Base-by-base conservation (phyloP, 768 basidiomycete species). In the Harrya chromipes region DNA sequence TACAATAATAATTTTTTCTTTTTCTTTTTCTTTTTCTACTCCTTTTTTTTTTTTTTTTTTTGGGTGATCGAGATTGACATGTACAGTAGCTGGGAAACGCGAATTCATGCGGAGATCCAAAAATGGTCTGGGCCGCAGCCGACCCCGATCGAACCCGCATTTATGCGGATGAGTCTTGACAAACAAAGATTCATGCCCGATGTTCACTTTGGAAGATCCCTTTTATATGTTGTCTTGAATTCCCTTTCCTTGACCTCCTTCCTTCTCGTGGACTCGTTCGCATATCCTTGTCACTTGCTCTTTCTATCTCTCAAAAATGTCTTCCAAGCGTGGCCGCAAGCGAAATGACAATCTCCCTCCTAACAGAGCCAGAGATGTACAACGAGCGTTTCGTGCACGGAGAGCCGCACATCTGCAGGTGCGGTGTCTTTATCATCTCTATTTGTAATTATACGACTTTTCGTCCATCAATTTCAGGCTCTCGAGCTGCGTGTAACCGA, bases 401-500 rank as follows among this genome's bases (percentile, higher is more conserved):
- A 81, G 91, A 59, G 90, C 90, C 53, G 90, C 90, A 49, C 91
- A 94, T 68, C 77, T 94, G 47, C 80, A 86, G 75, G 88, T 89
- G 54, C 58, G 74, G 70, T 42, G 56, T 51, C 49, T 61, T 60
- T 63, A 58, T 53, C 59, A 52, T 65, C 57, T 58, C 62, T 64
- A 70, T 64, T 78, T 74, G 66, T 64, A 74, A 69, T 70, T 64
- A 56, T 67, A 55, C 59, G 58, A 52, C 69, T 58, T 61, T 63
- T 68, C 67, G 55, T 59, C 52, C 47, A 33, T 46, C 47, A 54
- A 55, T 54, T 57, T 53, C 71, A 91, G 89, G 85, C 86, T 48
- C 72, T 94, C 54, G 91, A 94, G 67, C 67, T 85, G 59, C 79
- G 90, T 62, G 89, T 93, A 37, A 67, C 81, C 43, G 87, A 88